Evolutionary conservation across 2,329 filamentous ascomycete genomes (phyloP), one percentile per base, ranked within the genome.

Genomic region (Cordyceps cateniannulata): DNA sequence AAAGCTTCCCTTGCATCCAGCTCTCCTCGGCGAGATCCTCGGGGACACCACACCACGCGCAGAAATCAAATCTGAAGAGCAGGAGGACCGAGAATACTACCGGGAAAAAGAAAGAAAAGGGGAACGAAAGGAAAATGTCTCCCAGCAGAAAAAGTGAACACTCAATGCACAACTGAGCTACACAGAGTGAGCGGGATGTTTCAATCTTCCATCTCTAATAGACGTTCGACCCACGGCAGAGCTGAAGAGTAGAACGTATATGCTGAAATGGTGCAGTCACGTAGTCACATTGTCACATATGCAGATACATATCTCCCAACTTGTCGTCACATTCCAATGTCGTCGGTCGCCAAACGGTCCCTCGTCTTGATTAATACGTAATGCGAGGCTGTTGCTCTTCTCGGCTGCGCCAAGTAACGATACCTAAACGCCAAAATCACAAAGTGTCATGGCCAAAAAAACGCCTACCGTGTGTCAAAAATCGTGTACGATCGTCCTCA

Each of bases 171-270:
- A 73, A 73, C 63, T 73, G 69, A 77, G 75, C 66, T 65, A 72
- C 71, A 76, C 79, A 81, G 78, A 81, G 79, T 81, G 77, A 78
- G 73, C 76, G 79, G 79, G 76, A 72, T 68, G 63, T 71, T 66
- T 80, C 66, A 63, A 76, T 81, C 75, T 81, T 76, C 79, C 79
- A 82, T 76, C 73, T 75, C 72, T 76, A 76, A 77, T 81, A 81
- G 79, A 77, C 79, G 73, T 79, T 77, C 77, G 74, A 77, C 77
- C 77, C 79, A 81, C 69, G 77, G 79, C 72, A 70, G 73, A 79
- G 75, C 67, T 66, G 68, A 72, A 71, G 71, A 68, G 73, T 72
- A 74, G 77, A 79, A 79, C 77, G 79, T 70, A 81, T 81, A 81
- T 81, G 79, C 79, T 81, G 72, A 77, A 77, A 80, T 81, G 77